Evolutionary conservation across 1,284 basidiomycete genomes (phyloP), one percentile per base, ranked within the genome.

Genomic region (Cutaneotrichosporon mucoides): DNA sequence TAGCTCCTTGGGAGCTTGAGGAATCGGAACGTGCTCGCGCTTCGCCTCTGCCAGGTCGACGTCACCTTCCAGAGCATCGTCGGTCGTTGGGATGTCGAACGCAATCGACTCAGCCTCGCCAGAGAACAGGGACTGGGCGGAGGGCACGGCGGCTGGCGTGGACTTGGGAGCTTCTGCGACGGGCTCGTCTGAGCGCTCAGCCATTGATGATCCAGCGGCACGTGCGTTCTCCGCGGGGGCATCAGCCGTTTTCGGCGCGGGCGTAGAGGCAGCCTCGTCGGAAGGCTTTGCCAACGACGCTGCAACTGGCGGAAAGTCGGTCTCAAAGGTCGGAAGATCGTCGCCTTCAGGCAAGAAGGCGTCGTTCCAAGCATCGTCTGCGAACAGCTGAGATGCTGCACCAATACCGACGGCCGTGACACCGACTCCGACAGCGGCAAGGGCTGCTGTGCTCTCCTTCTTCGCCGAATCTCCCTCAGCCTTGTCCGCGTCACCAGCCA

Each of bases 51-150:
- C 42, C 6, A 37, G 12, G 13, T 43, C 33, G 7, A 44, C 40
- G 6, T 43, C 44, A n/a, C 47, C 47, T 38, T 41, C 24, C 37
- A n/a, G 9, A 33, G 33, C 13, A 12, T 55, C 42, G 36, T 43
- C 46, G 40, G 34, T 15, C 4, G 41, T 41, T 3, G 47, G 15
- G 13, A 57, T 54, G 24, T 56, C 50, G 42, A 59, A 56, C 5
- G 61, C 61, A 5, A 38, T 49, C 4, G 40, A 42, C 24, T 56
- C 49, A 12, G 38, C 54, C n/a, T 59, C 61, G 34, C 58, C 61
- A 1, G 60, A 50, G 43, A 66, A 60, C 13, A 64, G 57, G 3
- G 34, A 34, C 34, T 48, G 46, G 13, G 10, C 34, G 4, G 46
- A 12, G 11, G 46, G 33, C 46, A 35, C n/a, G 34, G 46, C 3